phyloP scores from a whole-genome alignment of 129 eudicot species.

The sunflower (Helianthus annuus) region DNA sequence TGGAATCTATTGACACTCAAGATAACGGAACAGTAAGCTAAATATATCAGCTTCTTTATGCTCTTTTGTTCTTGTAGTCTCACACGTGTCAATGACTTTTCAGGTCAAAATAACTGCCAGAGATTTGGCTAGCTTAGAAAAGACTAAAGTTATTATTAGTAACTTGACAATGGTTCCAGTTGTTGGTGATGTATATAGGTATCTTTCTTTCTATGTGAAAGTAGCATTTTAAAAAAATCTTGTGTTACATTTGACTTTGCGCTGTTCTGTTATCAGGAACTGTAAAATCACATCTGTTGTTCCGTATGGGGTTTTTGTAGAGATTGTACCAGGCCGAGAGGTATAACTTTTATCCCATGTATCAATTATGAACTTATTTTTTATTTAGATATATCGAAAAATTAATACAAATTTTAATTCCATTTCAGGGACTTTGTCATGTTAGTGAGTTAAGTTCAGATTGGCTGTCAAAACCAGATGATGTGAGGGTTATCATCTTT shows the following conservation, averaged over 20 bases:
- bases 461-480: constrained; percentile 89
- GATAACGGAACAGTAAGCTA: constrained; percentile 84
- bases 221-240: neutral
- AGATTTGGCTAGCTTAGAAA: constrained; percentile 77
- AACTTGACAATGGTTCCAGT: constrained; percentile 87
- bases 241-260: constrained; percentile 9
- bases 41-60: constrained; percentile 4
- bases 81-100: constrained; percentile 17
- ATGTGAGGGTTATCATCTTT: constrained; percentile 52
- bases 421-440: constrained; percentile 94
- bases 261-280: constrained; percentile 55
- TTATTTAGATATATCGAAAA: neutral
- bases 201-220: constrained; percentile 18
- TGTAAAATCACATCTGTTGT: constrained; percentile 86
- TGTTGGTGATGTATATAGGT: constrained; percentile 93
- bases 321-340: constrained; percentile 98
- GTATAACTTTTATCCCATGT: constrained; percentile 36
- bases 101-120: constrained; percentile 94
- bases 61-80: constrained; percentile 28
- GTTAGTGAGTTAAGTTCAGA: constrained; percentile 87
- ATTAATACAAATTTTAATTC: neutral
- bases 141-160: constrained; percentile 65
- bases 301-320: constrained; percentile 91
- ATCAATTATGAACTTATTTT: constrained; percentile 4
- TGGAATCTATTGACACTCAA: constrained; percentile 78